These are phyloP conservation scores for Phytophthora sp. DNA, from an alignment of 352 stramenopile genomes.

Conservation along the genomic window DNA sequence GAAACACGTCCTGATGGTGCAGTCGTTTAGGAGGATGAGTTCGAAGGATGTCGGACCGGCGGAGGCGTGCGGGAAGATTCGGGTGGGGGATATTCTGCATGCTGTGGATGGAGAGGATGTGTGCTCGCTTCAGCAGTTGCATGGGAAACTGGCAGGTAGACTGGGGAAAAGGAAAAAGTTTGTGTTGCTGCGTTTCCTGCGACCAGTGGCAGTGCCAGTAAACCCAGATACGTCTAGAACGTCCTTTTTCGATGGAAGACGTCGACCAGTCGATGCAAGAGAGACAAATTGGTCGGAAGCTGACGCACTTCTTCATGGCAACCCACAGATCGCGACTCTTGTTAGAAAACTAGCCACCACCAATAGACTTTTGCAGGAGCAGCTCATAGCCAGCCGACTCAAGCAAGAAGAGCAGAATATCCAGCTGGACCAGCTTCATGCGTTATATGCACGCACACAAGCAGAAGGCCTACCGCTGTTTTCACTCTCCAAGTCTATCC, in stretches of 20 bases:
- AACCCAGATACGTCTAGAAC: not conserved
- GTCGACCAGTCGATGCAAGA: not conserved
- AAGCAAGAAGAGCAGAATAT: conserved; percentile 68
- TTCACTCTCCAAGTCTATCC: conserved; percentile 47
- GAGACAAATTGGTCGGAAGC: conserved; percentile 6
- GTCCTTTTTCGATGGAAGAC: not conserved
- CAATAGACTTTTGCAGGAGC: conserved; percentile 55
- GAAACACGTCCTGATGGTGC: conserved; percentile 30
- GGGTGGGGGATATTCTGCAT: conserved; percentile 47
- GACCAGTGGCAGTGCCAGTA: not conserved
- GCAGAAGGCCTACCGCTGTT: conserved; percentile 41
- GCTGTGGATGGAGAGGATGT: conserved; percentile 51
- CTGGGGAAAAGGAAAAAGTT: conserved; percentile 28
- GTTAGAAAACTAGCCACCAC: conserved; percentile 48
- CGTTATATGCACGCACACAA: conserved; percentile 57
- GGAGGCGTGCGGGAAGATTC: conserved; percentile 52
- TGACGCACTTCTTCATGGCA: conserved; percentile 17
- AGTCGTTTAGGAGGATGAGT: conserved; percentile 55
- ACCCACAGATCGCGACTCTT: conserved; percentile 40
- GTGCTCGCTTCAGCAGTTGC: conserved; percentile 39
- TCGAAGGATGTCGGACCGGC: conserved; percentile 50
- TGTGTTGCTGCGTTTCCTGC: conserved; percentile 53
- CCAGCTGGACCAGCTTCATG: conserved; percentile 70
- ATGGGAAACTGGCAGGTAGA: conserved; percentile 19
- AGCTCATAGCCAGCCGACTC: conserved; percentile 53